These are phyloP conservation scores for Candida yuanshanica DNA, from an alignment of 805 yeast species.

Conservation along the genomic window DNA sequence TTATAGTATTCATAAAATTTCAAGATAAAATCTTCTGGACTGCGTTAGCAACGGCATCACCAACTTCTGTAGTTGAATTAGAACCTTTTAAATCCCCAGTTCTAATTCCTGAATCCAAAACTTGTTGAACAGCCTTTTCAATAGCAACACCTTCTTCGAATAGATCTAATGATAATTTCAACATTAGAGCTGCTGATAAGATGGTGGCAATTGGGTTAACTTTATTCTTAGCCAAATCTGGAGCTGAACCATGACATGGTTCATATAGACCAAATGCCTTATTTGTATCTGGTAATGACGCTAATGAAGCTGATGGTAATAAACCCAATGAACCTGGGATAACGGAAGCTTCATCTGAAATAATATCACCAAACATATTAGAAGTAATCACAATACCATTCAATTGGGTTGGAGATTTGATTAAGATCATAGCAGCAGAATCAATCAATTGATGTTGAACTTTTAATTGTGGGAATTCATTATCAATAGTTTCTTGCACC, in stretches of 20 bases:
- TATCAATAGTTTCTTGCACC: conserved; percentile 74
- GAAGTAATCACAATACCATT: conserved; percentile 91
- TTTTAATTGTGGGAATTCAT: conserved; percentile 85
- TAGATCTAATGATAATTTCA: conserved; percentile 80
- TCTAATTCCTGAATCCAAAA: conserved; percentile 76
- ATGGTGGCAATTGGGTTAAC: conserved; percentile 96
- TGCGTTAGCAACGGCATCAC: conserved; percentile 83
- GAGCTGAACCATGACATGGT: conserved; percentile 99
- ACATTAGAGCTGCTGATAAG: conserved; percentile 96
- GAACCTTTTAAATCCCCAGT: conserved; percentile 90
- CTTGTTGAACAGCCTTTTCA: conserved; percentile 81
- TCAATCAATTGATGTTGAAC: conserved; percentile 94
- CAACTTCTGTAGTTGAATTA: conserved; percentile 83
- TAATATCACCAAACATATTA: conserved; percentile 98
- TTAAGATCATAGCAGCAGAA: conserved; percentile 97
- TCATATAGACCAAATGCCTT: conserved; percentile 94
- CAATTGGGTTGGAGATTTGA: conserved; percentile 83
- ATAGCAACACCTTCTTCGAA: conserved; percentile 81
- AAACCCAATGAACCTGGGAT: conserved; percentile 97
- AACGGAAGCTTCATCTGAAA: conserved; percentile 96
- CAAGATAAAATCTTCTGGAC: conserved; percentile 49
- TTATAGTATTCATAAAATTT: conserved; percentile 1
- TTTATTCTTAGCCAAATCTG: conserved; percentile 80
- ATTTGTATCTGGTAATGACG: conserved; percentile 94
- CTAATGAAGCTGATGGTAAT: conserved; percentile 90